These are phyloP conservation scores for Coix lacrymajobi DNA, from an alignment of 176 grass and related monocot species.

Conservation along the genomic window DNA sequence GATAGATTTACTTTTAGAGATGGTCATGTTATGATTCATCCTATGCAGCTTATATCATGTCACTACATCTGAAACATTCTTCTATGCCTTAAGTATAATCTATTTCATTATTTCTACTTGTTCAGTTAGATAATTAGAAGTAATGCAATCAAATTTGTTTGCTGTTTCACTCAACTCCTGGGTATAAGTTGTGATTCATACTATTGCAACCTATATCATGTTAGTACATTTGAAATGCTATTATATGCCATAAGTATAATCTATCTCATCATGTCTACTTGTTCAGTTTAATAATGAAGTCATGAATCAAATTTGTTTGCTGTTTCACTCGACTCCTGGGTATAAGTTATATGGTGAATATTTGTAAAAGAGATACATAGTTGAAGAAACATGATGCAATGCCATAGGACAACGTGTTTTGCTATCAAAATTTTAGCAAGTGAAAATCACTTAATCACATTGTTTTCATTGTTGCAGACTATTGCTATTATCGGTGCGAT, in stretches of 20 bases:
- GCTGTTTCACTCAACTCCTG: background rate
- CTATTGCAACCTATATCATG: background rate
- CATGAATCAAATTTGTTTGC: background rate
- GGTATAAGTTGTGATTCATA: background rate
- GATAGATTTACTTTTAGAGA: background rate
- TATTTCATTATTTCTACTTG: background rate
- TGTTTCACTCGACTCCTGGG: conserved; percentile 14
- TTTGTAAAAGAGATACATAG: background rate
- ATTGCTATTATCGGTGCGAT: conserved; percentile 77
- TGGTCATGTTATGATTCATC: background rate
- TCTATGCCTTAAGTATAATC: background rate
- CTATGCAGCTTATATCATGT: background rate
- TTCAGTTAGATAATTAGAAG: background rate
- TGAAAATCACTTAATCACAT: background rate
- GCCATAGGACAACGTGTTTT: background rate
- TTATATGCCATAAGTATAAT: background rate
- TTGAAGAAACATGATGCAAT: background rate
- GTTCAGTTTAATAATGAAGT: background rate
- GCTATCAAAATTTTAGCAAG: background rate
- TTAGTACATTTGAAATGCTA: background rate
- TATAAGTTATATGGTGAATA: background rate
- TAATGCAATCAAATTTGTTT: background rate
- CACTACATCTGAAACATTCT: background rate
- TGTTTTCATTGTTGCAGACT: conserved; percentile 37
- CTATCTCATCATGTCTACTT: background rate